Evolutionary conservation across 805 yeast genomes (phyloP).

Genomic region (Lipomyces sp.): DNA sequence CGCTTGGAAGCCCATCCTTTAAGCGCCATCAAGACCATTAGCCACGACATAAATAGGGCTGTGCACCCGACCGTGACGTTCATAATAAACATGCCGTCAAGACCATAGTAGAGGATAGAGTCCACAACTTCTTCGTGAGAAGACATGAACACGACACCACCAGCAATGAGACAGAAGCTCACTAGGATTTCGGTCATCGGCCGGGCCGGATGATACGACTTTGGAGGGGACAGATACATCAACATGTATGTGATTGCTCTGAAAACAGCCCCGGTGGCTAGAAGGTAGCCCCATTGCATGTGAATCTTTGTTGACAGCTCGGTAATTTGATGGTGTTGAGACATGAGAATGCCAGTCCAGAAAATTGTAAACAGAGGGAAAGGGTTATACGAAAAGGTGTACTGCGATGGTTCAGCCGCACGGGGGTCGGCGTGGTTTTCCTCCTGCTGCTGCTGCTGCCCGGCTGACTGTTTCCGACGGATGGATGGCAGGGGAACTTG

Average conservation of each 20-base stretch:
- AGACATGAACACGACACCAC: slow-evolving; percentile 92
- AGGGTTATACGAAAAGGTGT: slow-evolving; percentile 80
- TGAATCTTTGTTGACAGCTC: slow-evolving; percentile 78
- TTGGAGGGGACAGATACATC: slow-evolving; percentile 51
- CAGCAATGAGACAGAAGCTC: slow-evolving; percentile 78
- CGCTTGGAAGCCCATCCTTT: slow-evolving; percentile 44
- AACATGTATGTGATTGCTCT: slow-evolving; percentile 68
- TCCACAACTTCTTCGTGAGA: slow-evolving; percentile 84
- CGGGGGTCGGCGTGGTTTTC: slow-evolving; percentile 16
- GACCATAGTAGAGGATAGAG: slow-evolving; percentile 80
- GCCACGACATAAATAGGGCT: slow-evolving; percentile 86
- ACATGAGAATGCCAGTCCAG: slow-evolving; percentile 97
- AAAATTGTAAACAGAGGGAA: slow-evolving; percentile 91
- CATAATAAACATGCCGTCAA: slow-evolving; percentile 87
- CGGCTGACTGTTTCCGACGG: slow-evolving; percentile 12
- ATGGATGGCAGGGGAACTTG: slow-evolving; percentile 10
- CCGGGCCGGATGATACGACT: slow-evolving; percentile 55
- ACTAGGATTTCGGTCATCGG: slow-evolving; percentile 88
- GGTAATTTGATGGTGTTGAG: slow-evolving; percentile 88
- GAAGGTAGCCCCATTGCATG: slow-evolving; percentile 87
- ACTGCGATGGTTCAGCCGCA: slow-evolving; percentile 29
- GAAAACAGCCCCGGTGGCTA: slow-evolving; percentile 81
- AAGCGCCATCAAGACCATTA: slow-evolving; percentile 63
- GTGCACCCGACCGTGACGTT: slow-evolving; percentile 82
- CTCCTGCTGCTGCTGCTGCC: background rate